Evolutionary conservation across 108 stramenopile species (phyloP), one percentile per base, ranked within the genome.

Genomic region (Cyclotella baltica): DNA sequence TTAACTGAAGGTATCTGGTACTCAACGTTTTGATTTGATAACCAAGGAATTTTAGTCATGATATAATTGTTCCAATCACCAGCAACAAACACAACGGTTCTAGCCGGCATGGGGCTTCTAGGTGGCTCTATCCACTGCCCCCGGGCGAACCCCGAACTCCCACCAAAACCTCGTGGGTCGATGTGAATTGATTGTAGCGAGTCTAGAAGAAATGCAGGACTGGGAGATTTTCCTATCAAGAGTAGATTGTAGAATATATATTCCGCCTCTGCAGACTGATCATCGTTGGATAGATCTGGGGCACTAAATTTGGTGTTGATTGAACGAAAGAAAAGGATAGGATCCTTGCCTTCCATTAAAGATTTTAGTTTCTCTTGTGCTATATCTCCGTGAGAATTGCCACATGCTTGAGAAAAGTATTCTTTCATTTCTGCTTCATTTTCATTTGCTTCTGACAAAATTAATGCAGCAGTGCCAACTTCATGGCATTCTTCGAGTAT

Each of bases 81-180:
- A 20, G 73, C 73, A 50, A 81, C 43, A 38, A 93, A 81, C 15
- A 90, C 90, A 59, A 93, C 92, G 11, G 80, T 77, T 52, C 89
- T 89, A 35, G 83, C 62, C 19, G 89, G 80, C 68, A 88, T 68
- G n/a, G 90, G 90, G 61, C 78, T 59, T 20, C 92, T 86, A 46
- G 77, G 76, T 25, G 90, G 89, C 73, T 91, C 92, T 33, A 84
- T 65, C 67, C 77, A 81, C 59, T 92, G 87, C 8, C 66, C 66
- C 46, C 80, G 58, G 28, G 87, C 88, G 81, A 94, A 94, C 13
- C 93, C 93, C 36, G 88, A 87, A 31, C 87, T 87, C 35, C 93
- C 93, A 62, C 93, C 93, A 80, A 94, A 94, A 37, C 89, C 88
- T 70, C 85, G 83, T n/a, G 93, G 93, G 70, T 87, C 76, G 36